phyloP scores from a whole-genome alignment of 176 grass and related monocot genomes.

The Saccharum spontaneum region DNA sequence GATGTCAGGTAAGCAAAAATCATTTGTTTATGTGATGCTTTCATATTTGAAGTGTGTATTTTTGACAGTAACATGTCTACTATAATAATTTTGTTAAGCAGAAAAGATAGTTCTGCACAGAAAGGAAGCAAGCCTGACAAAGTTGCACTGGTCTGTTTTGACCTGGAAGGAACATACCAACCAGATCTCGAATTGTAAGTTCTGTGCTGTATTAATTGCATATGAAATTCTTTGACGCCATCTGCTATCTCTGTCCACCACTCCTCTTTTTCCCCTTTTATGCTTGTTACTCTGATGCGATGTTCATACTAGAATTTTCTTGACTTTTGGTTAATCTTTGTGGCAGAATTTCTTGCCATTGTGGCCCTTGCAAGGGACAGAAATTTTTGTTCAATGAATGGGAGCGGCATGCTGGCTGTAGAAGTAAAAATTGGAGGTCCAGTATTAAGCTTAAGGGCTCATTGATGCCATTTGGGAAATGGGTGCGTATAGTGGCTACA shows the following conservation, averaged over 20 bases:
- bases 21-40: conserved; percentile 1
- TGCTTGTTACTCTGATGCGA: background rate
- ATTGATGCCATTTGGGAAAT: conserved; percentile 82
- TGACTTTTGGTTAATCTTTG: background rate
- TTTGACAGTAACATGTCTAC: conserved; percentile 27
- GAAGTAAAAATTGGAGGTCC: conserved; percentile 97
- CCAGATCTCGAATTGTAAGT: conserved; percentile 90
- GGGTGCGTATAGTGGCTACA: conserved; percentile 50
- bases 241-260: background rate
- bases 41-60: conserved; percentile 28
- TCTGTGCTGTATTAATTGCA: conserved; percentile 8
- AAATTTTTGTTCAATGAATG: conserved; percentile 92
- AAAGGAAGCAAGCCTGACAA: conserved; percentile 49
- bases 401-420: conserved; percentile 87
- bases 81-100: conserved; percentile 34
- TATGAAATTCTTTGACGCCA: background rate
- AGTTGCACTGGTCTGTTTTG: conserved; percentile 74
- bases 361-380: conserved; percentile 79
- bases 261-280: conserved; percentile 13
- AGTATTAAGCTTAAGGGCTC: conserved; percentile 88
- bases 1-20: conserved; percentile 55
- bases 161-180: conserved; percentile 84
- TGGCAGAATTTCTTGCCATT: conserved; percentile 83
- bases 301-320: conserved; percentile 1
- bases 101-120: conserved; percentile 38